Percentiles rank a stretch among this genome's conserved stretches.
Evolutionary conservation across 73 alveolate species (phyloP).

Genomic region (Durusdinium trenchii): DNA sequence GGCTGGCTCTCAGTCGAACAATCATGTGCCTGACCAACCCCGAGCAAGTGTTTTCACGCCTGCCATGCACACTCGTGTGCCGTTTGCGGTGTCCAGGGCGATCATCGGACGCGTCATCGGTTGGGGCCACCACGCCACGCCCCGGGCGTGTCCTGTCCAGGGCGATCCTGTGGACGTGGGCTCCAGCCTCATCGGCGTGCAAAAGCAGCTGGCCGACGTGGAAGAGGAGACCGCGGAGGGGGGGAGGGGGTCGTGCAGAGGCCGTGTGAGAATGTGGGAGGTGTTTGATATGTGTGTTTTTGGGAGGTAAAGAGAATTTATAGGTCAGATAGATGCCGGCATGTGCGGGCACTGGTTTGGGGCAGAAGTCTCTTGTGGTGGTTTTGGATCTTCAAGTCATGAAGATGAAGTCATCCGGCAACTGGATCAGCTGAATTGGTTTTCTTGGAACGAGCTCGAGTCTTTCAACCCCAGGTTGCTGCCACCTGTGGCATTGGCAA

Average conservation of each 20-base stretch:
- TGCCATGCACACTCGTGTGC: background rate
- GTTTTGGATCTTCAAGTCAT: background rate
- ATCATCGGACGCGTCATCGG: background rate
- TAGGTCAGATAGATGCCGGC: background rate
- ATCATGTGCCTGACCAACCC: too few species aligned
- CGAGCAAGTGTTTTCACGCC: too few species aligned
- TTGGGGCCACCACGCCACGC: background rate
- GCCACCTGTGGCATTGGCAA: too few species aligned
- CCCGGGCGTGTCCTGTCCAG: background rate
- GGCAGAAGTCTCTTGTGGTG: background rate
- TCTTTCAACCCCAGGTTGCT: too few species aligned
- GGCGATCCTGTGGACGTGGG: conserved; percentile 84
- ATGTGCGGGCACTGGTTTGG: background rate
- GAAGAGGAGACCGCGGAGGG: conserved; percentile 37
- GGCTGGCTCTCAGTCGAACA: too few species aligned
- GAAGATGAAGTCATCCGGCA: too few species aligned
- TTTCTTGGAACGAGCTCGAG: too few species aligned
- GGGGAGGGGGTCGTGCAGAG: background rate
- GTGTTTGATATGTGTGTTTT: too few species aligned
- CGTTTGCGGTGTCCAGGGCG: background rate
- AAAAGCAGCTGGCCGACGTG: conserved; percentile 71
- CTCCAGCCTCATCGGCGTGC: conserved; percentile 59
- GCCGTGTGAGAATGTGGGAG: background rate
- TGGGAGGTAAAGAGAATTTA: background rate
- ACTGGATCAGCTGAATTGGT: too few species aligned